A percentile compares a stretch with the other conserved stretches of the same genome.
Conservation (phyloP, 768 basidiomycete genomes). For the Amanita polypyramis region DNA sequence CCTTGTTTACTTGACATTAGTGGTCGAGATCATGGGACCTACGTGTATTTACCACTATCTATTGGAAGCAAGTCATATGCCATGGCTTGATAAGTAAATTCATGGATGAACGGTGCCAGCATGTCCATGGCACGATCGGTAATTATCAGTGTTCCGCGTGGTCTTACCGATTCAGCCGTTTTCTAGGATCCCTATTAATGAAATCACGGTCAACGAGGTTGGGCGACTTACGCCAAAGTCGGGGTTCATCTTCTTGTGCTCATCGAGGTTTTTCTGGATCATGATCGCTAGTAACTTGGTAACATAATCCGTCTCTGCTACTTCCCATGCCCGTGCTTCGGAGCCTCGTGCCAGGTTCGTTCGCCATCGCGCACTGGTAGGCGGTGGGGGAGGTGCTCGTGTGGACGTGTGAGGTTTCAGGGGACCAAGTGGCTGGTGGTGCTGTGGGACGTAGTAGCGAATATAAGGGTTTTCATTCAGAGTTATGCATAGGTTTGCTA, state of each 20-base stretch:
- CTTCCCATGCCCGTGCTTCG: constrained; percentile 56
- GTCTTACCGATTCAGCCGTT: constrained; percentile 44
- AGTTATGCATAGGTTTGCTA: constrained; percentile 82
- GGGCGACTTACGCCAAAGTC: constrained; percentile 72
- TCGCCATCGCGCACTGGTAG: constrained; percentile 62
- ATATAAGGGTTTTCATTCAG: constrained; percentile 89
- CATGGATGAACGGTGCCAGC: constrained; percentile 83
- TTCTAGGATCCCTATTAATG: constrained; percentile 27
- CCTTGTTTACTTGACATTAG: background rate
- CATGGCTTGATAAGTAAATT: constrained; percentile 99
- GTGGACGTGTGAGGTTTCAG: constrained; percentile 59
- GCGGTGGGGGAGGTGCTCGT: constrained; percentile 55
- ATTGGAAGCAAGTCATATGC: constrained; percentile 89
- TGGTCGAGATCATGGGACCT: constrained; percentile 20
- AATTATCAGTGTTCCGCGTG: constrained; percentile 75
- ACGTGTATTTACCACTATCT: constrained; percentile 86
- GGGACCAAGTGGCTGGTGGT: constrained; percentile 77
- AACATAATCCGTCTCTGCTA: constrained; percentile 65
- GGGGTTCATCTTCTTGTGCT: constrained; percentile 74
- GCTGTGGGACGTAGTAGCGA: constrained; percentile 81
- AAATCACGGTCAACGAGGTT: constrained; percentile 5
- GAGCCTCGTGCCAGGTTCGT: constrained; percentile 71
- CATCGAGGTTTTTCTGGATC: constrained; percentile 78
- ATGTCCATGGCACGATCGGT: constrained; percentile 97
- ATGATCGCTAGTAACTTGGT: constrained; percentile 77